These are phyloP conservation scores for Nicotiana obtusifolia DNA, from an alignment of 257 asterid genomes.

Conservation along the genomic window DNA sequence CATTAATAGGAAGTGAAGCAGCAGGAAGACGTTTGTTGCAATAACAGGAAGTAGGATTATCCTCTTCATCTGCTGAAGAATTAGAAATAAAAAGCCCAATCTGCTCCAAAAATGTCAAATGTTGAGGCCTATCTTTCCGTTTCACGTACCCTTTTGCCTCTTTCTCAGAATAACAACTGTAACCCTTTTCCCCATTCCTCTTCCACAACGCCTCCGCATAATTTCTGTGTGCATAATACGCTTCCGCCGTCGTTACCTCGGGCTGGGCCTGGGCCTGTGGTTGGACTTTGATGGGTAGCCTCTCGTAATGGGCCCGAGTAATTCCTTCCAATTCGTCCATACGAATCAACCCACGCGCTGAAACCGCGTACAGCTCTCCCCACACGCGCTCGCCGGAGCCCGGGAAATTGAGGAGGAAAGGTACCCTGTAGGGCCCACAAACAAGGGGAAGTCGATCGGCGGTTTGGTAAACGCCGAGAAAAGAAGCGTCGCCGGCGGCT, in stretches of 20 bases:
- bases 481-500: constrained; percentile 59
- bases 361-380: constrained; percentile 73
- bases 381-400: constrained; percentile 48
- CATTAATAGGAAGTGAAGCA: not conserved
- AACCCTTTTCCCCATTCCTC: constrained; percentile 56
- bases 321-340: constrained; percentile 81
- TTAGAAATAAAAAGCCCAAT: constrained; percentile 39
- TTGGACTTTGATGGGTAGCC: constrained; percentile 41
- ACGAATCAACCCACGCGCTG: constrained; percentile 32
- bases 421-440: constrained; percentile 79
- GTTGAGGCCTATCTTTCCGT: constrained; percentile 62
- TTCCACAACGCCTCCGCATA: constrained; percentile 72
- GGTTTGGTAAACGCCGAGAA: constrained; percentile 48
- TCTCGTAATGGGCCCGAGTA: constrained; percentile 57
- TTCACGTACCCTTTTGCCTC: constrained; percentile 60
- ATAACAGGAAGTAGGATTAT: not conserved
- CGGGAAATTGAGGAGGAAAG: constrained; percentile 77
- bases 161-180: constrained; percentile 45
- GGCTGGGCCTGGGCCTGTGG: not conserved
- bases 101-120: constrained; percentile 56
- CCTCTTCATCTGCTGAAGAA: constrained; percentile 4
- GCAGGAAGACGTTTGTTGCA: not conserved
- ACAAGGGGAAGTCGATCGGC: constrained; percentile 53
- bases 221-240: constrained; percentile 67
- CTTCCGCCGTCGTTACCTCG: constrained; percentile 24